Conservation (phyloP, 2,329 filamentous ascomycete species). For the Thelonectria rubi region DNA sequence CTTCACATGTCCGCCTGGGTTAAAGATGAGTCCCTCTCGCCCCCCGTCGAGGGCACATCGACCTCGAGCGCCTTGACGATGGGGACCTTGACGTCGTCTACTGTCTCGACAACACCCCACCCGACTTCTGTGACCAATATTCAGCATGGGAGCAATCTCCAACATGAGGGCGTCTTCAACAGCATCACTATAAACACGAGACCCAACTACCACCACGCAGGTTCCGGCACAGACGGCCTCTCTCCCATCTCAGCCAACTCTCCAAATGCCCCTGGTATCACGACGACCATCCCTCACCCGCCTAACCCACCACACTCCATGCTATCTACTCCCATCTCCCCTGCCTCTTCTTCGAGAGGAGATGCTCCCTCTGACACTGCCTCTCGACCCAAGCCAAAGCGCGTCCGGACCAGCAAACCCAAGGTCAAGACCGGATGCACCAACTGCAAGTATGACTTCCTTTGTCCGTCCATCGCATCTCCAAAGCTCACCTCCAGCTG, state of each 20-base stretch:
- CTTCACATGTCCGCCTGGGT: conserved; percentile 36
- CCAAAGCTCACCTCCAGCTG: conserved; percentile 34
- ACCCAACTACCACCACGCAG: conserved; percentile 2
- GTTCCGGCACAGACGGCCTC: neutral
- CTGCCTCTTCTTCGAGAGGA: conserved; percentile 9
- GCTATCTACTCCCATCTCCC: conserved; percentile 14
- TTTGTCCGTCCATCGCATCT: conserved; percentile 31
- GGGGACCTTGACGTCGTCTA: conserved; percentile 17
- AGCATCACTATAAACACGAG: conserved; percentile 10
- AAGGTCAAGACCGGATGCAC: conserved; percentile 74
- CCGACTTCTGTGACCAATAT: conserved; percentile 18
- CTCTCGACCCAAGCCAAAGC: conserved; percentile 46
- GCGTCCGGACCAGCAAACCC: conserved; percentile 62
- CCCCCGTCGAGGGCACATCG: conserved; percentile 29
- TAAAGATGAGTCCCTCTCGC: conserved; percentile 35
- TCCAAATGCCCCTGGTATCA: conserved; percentile 21
- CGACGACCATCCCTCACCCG: conserved; percentile 10
- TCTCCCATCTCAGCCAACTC: conserved; percentile 18
- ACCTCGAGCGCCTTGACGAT: conserved; percentile 19
- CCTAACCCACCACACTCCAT: conserved; percentile 16
- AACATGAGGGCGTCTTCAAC: conserved; percentile 19
- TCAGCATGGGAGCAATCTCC: conserved; percentile 20
- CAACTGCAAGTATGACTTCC: conserved; percentile 71
- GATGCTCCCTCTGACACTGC: conserved; percentile 5
- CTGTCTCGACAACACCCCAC: conserved; percentile 13